phyloP scores from a whole-genome alignment of 768 basidiomycete species.

The Calocybe gangraenosa region DNA sequence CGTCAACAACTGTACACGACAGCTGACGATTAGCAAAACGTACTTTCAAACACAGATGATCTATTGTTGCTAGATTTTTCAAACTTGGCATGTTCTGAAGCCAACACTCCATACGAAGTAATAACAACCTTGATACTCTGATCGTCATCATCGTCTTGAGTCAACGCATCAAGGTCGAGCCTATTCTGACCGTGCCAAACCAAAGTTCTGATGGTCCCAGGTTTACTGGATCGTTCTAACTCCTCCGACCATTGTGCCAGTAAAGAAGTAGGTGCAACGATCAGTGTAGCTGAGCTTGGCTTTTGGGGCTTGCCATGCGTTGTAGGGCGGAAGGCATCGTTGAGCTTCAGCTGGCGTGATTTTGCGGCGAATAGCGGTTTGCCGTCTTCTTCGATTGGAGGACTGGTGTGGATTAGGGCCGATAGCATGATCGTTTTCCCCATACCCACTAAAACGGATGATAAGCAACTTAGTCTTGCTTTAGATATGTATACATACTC shows the following conservation, averaged over 20 bases:
- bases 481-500: slow-evolving; percentile 14
- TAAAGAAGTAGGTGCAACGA: slow-evolving; percentile 90
- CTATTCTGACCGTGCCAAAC: slow-evolving; percentile 91
- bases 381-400: slow-evolving; percentile 36
- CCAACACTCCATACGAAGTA: slow-evolving; percentile 88
- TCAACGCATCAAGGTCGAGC: slow-evolving; percentile 56
- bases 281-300: slow-evolving; percentile 65
- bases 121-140: slow-evolving; percentile 73
- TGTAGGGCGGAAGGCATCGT: slow-evolving; percentile 55
- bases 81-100: slow-evolving; percentile 79
- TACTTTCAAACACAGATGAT: slow-evolving; percentile 72
- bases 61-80: slow-evolving; percentile 43
- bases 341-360: slow-evolving; percentile 56
- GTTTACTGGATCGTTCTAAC: slow-evolving; percentile 75
- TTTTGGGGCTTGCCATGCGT: slow-evolving; percentile 26
- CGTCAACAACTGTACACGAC: neutral
- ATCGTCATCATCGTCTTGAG: slow-evolving; percentile 53
- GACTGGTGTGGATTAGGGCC: slow-evolving; percentile 80
- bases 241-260: slow-evolving; percentile 94
- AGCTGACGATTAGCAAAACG: slow-evolving; percentile 16
- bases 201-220: slow-evolving; percentile 58
- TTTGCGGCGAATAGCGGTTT: slow-evolving; percentile 30
- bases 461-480: slow-evolving; percentile 1
- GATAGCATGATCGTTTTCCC: slow-evolving; percentile 95
- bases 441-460: slow-evolving; percentile 73